These are phyloP conservation scores for Epichloe typhina DNA, from an alignment of 2,329 filamentous ascomycete species.

Conservation along the genomic window DNA sequence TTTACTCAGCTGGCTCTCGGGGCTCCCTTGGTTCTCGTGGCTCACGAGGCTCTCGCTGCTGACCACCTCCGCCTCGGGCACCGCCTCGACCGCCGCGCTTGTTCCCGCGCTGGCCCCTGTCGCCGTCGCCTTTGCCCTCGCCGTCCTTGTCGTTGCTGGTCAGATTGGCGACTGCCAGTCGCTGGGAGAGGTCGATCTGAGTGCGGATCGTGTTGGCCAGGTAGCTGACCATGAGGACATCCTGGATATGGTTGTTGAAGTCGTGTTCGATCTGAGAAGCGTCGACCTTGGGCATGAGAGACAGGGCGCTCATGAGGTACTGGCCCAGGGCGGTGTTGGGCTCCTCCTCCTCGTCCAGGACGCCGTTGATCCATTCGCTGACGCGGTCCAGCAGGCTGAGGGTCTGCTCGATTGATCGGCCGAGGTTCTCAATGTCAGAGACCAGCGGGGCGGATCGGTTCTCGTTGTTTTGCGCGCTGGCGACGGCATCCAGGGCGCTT, in stretches of 20 bases:
- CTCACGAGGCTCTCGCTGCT: conserved; percentile 37
- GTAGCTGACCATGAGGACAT: conserved; percentile 96
- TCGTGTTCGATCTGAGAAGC: conserved; percentile 82
- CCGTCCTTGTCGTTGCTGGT: conserved; percentile 34
- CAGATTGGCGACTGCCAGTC: conserved; percentile 69
- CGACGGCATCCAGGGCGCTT: conserved; percentile 64
- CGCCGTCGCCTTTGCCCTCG: conserved; percentile 33
- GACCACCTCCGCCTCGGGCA: conserved; percentile 31
- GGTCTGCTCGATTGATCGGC: conserved; percentile 76
- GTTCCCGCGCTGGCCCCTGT: conserved; percentile 33
- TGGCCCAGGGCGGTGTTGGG: conserved; percentile 88
- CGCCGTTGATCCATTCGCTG: conserved; percentile 80
- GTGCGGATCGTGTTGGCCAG: conserved; percentile 97
- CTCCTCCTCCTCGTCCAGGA: conserved; percentile 84
- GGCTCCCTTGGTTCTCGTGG: conserved; percentile 28
- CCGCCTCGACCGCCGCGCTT: conserved; percentile 40
- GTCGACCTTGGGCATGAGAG: conserved; percentile 89
- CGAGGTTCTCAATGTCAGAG: conserved; percentile 80
- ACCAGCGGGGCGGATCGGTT: conserved; percentile 59
- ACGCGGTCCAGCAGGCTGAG: conserved; percentile 83
- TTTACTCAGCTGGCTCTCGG: conserved; percentile 20
- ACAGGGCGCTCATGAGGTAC: conserved; percentile 87
- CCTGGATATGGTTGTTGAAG: conserved; percentile 99
- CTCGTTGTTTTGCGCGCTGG: conserved; percentile 68
- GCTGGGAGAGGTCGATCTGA: conserved; percentile 95